Evolutionary conservation across 495 filamentous ascomycete genomes (phyloP).

Genomic region (Pyrenopolyporus hunteri): DNA sequence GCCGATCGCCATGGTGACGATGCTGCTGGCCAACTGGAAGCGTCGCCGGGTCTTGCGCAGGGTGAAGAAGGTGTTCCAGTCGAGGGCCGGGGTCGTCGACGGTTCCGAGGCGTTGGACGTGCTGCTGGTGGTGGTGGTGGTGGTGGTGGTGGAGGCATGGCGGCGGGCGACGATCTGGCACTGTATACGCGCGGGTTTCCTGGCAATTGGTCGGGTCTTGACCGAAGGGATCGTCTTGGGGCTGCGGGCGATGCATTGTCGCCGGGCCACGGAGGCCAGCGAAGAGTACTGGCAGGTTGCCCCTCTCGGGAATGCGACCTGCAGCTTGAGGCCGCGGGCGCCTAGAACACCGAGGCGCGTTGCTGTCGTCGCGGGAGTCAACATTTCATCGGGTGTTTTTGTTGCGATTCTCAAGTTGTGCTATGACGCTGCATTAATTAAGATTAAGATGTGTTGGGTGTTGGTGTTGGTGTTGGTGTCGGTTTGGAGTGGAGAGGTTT

Average conservation of each 20-base stretch:
- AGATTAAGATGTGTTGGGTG: too few relatives aligned
- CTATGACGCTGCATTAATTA: slow-evolving; percentile 6
- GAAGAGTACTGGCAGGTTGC: slow-evolving; percentile 39
- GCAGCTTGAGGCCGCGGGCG: slow-evolving; percentile 39
- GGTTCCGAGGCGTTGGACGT: slow-evolving; percentile 41
- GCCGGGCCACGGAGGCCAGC: slow-evolving; percentile 25
- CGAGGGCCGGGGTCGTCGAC: slow-evolving; percentile 54
- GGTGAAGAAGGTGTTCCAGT: slow-evolving; percentile 94
- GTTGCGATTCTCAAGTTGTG: not conserved
- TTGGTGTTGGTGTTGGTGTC: too few relatives aligned
- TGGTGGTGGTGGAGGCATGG: slow-evolving; percentile 47
- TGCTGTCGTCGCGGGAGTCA: slow-evolving; percentile 37
- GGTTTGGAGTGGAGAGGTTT: slow-evolving; percentile 8
- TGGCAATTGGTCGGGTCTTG: slow-evolving; percentile 11
- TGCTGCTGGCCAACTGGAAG: slow-evolving; percentile 77
- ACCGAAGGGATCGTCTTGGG: slow-evolving; percentile 27
- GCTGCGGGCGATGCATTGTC: slow-evolving; percentile 30
- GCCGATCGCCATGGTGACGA: slow-evolving; percentile 64
- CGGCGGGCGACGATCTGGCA: slow-evolving; percentile 41
- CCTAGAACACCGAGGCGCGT: slow-evolving; percentile 35
- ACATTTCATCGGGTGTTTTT: slow-evolving; percentile 31
- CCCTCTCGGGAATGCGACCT: slow-evolving; percentile 35
- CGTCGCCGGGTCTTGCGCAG: slow-evolving; percentile 84
- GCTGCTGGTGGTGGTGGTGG: slow-evolving; percentile 46
- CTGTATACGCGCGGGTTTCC: slow-evolving; percentile 26